Base-by-base conservation (phyloP, 306 rosid species). In the Vicia sativa region DNA sequence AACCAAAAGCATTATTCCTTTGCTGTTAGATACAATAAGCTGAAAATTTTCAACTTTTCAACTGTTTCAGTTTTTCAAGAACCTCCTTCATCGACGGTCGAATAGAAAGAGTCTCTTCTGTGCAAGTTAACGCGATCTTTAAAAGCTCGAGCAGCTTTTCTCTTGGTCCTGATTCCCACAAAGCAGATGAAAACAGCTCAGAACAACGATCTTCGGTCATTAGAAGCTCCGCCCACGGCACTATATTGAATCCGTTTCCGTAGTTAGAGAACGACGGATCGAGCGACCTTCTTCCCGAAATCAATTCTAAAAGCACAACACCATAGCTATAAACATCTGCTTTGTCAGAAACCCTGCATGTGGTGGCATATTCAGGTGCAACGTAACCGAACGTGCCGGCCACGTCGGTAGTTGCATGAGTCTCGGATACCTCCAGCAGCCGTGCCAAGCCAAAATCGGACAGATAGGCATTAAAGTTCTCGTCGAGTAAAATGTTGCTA, bases 331-430 rank as follows among this genome's bases (percentile, higher is more conserved):
- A 85, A 49, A 85, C 95, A 59, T 87, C 95, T 0, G 88, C 83
- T 73, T 85, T 88, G 70, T 88, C 89, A 0, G 89, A 85, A 66
- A 88, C 87, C 74, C 91, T 64, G 60, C 95, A 85, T 35, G 87
- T 88, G 41, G 85, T 81, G 60, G 95, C 95, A 28, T 88, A 88
- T 62, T 88, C 95, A 3, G 95, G 95, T 0, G 95, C 95, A 29
- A 88, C 91, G 53, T 88, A 88, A 29, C 95, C 95, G 44, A 88
- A 88, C 25, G 95, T 88, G 65, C 95, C 91, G 0, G 86, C 91
- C 65, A 88, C 91, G 39, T 81, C 89, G 19, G 91, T 85, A 8
- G 95, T 88, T 69, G 91, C 95, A 67, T 88, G 95, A 25, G 91
- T 83, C 74, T 88, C 89, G 3, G 91, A 81, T 29, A 83, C 88